Base-by-base conservation (phyloP, 2,329 filamentous ascomycete species). In the Monosporascus ibericus region DNA sequence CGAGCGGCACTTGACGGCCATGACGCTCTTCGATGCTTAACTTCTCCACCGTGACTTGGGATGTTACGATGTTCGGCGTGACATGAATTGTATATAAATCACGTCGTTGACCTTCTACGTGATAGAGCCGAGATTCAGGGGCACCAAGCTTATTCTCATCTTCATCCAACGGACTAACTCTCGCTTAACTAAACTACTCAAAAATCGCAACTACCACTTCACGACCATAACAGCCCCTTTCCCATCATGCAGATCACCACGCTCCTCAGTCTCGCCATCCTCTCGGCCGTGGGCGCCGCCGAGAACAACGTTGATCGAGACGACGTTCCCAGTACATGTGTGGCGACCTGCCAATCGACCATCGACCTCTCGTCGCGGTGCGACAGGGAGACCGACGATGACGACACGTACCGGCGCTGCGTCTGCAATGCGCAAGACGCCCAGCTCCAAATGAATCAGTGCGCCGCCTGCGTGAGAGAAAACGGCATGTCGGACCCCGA, bases 281-380 rank as follows among this genome's bases (percentile, higher is more conserved):
- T 56, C 30, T 51, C 58, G 6, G 51, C 51, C 14, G 5, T 56
- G 2, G 50, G 44, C 44, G 44, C 52, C 17, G 55, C 60, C 9
- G 60, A 61, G 44, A 56, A 61, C 50, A 55, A 55, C 3, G 53
- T 62, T 20, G 53, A 54, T 27, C 34, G 42, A 7, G 40, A 51
- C 14, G 60, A 60, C 25, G 53, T 60, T 3, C 58, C 57, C 1
- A 44, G 54, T 18, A 49, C 14, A 4, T 62, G 60, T 40, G 25
- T 59, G 1, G 24, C 39, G 15, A 39, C 57, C 0, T 62, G 60
- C 51, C 55, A 58, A 18, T 55, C 54, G 48, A 56, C 55, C 38
- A 57, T 60, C 48, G 56, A 59, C 47, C 53, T 62, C 0, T 54
- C 57, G 8, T 47, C 52, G 3, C 55, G 49, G 5, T 62, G 60